Evolutionary conservation across 441 rosid species (phyloP).

Genomic region (Gossypium davidsonii): DNA sequence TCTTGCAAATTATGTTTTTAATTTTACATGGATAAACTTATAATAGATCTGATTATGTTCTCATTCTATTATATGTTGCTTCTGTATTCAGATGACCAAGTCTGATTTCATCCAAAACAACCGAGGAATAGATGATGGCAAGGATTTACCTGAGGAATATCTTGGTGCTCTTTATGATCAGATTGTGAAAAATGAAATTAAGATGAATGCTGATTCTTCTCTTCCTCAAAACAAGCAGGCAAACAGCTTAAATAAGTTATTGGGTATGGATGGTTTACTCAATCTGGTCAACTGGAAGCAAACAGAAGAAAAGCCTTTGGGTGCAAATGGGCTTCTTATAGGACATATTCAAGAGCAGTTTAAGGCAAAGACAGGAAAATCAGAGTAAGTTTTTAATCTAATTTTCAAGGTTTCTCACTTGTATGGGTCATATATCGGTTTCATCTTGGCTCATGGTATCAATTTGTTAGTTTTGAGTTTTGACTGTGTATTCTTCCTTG

Average conservation of each 20-base stretch:
- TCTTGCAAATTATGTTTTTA: neutral
- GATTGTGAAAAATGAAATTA: conserved; percentile 85
- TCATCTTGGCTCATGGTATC: neutral
- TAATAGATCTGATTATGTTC: conserved; percentile 12
- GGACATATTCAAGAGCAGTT: conserved; percentile 93
- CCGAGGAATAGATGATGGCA: conserved; percentile 95
- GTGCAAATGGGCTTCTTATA: conserved; percentile 94
- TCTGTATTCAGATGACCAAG: conserved; percentile 70
- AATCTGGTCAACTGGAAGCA: conserved; percentile 83
- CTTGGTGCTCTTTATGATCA: conserved; percentile 78
- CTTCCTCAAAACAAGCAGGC: conserved; percentile 84
- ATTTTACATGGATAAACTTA: conserved; percentile 2
- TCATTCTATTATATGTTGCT: conserved; percentile 27
- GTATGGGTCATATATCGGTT: neutral
- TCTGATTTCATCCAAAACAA: conserved; percentile 85
- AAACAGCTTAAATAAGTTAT: conserved; percentile 74
- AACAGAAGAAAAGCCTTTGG: conserved; percentile 81
- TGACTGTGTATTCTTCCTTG: neutral
- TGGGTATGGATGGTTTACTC: conserved; percentile 93
- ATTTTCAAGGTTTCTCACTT: neutral
- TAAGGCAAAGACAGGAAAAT: conserved; percentile 83
- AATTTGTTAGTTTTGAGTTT: neutral
- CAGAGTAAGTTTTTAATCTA: conserved; percentile 62
- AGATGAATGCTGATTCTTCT: conserved; percentile 77
- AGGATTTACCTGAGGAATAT: conserved; percentile 93